A percentile compares a stretch with the other conserved stretches of the same genome.
Evolutionary conservation across 2,329 filamentous ascomycete genomes (phyloP).

Genomic region (Macrophomina pseudophaseolina): DNA sequence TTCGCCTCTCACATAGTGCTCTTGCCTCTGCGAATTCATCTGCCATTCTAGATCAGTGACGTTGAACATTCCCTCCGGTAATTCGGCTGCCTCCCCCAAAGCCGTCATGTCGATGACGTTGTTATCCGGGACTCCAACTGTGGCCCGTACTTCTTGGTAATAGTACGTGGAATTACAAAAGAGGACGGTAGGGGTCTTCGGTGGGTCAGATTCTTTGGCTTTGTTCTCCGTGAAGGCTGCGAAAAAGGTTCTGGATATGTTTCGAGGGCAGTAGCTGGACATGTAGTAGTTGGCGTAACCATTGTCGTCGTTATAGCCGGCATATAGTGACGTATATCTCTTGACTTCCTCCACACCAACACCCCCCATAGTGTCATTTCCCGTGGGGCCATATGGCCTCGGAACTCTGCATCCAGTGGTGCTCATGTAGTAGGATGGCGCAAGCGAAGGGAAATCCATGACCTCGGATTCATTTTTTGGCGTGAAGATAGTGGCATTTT

Average conservation of each 20-base stretch:
- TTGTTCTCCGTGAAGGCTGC: constrained; percentile 33
- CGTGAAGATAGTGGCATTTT: constrained; percentile 29
- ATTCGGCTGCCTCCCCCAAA: constrained; percentile 32
- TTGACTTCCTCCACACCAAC: constrained; percentile 1
- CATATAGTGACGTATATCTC: constrained; percentile 46
- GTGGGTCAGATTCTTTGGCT: constrained; percentile 27
- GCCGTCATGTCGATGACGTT: constrained; percentile 30
- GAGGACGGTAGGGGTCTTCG: constrained; percentile 30
- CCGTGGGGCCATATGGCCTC: not conserved
- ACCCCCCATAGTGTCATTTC: not conserved
- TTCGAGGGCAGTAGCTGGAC: not conserved
- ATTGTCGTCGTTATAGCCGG: constrained; percentile 52
- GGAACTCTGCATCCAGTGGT: constrained; percentile 34
- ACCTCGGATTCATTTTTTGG: not conserved
- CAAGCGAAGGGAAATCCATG: constrained; percentile 24
- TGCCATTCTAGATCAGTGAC: constrained; percentile 44
- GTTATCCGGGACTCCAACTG: constrained; percentile 38
- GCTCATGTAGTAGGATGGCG: not conserved
- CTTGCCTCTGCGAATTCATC: constrained; percentile 2
- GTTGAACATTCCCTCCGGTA: constrained; percentile 44
- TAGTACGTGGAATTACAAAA: not conserved
- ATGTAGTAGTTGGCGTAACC: constrained; percentile 40
- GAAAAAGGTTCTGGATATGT: constrained; percentile 28
- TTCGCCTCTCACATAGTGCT: constrained; percentile 24
- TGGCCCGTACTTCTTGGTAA: constrained; percentile 49